phyloP scores from a whole-genome alignment of 176 grass and related monocot species.

The Carex cristatella region DNA sequence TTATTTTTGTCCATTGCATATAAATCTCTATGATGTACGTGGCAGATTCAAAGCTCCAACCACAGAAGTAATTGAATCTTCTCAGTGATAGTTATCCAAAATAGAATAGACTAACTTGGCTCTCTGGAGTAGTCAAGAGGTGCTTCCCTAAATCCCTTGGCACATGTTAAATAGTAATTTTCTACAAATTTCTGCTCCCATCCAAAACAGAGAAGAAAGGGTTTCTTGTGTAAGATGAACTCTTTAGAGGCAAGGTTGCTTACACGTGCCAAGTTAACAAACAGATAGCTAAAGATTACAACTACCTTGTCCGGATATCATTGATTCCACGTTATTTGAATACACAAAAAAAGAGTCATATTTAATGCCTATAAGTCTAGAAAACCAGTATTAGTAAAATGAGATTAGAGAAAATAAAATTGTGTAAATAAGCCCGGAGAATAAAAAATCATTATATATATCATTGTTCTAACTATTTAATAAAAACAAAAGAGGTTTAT shows the following conservation, averaged over 20 bases:
- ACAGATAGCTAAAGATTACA: background rate
- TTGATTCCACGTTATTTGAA: background rate
- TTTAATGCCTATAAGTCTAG: background rate
- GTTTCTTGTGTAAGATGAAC: background rate
- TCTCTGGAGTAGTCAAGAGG: background rate
- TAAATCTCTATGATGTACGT: background rate
- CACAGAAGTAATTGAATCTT: slow-evolving; percentile 4
- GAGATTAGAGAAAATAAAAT: background rate
- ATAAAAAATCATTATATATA: background rate
- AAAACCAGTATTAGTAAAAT: background rate
- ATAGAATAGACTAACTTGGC: background rate
- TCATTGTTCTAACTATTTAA: background rate
- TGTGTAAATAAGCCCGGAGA: background rate
- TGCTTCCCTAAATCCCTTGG: background rate
- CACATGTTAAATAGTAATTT: background rate
- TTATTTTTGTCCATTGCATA: background rate
- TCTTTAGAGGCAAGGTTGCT: background rate
- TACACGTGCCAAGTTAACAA: slow-evolving; percentile 11
- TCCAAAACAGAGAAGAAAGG: background rate
- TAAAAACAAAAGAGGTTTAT: background rate
- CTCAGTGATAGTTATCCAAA: background rate
- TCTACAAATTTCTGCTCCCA: background rate
- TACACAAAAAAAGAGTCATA: background rate
- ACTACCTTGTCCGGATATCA: background rate
- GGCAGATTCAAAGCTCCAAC: background rate